These are phyloP conservation scores for Panellus pusillus DNA, from an alignment of 768 basidiomycete genomes.

Conservation along the genomic window DNA sequence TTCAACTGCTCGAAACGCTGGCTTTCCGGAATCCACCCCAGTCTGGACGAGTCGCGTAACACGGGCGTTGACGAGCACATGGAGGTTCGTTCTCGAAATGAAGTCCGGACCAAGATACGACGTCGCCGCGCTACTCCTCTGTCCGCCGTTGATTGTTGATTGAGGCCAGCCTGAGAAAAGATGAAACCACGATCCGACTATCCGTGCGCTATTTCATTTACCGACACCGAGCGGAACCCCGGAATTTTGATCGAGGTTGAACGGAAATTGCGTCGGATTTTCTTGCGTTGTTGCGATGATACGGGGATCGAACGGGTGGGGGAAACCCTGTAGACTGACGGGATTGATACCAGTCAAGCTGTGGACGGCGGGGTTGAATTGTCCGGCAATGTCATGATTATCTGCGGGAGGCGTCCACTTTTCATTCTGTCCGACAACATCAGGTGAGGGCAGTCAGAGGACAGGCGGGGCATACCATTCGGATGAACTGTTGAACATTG, in stretches of 20 bases:
- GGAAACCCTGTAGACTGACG: constrained; percentile 29
- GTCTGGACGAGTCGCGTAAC: constrained; percentile 22
- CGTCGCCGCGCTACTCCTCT: constrained; percentile 28
- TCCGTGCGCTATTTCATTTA: constrained; percentile 13
- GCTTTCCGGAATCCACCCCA: neutral
- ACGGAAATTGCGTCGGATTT: constrained; percentile 33
- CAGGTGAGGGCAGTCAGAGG: neutral
- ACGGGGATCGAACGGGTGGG: constrained; percentile 25
- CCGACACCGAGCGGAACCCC: constrained; percentile 36
- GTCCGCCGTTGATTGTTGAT: constrained; percentile 22
- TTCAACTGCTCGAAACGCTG: constrained; percentile 7
- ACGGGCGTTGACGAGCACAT: constrained; percentile 25
- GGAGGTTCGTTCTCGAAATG: constrained; percentile 25
- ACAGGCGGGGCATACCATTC: constrained; percentile 17
- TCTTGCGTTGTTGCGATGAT: constrained; percentile 29
- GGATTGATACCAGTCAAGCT: constrained; percentile 27
- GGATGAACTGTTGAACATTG: constrained; percentile 25
- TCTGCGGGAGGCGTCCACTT: constrained; percentile 30
- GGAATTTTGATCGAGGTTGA: constrained; percentile 36
- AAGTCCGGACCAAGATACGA: constrained; percentile 27
- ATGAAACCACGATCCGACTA: neutral
- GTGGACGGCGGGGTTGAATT: constrained; percentile 33
- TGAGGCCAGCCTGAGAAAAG: constrained; percentile 26
- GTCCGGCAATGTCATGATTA: constrained; percentile 30
- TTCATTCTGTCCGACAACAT: constrained; percentile 29